Base-by-base conservation (phyloP, 192 early-diverging fungal genomes). In the Coemansia aciculifera region DNA sequence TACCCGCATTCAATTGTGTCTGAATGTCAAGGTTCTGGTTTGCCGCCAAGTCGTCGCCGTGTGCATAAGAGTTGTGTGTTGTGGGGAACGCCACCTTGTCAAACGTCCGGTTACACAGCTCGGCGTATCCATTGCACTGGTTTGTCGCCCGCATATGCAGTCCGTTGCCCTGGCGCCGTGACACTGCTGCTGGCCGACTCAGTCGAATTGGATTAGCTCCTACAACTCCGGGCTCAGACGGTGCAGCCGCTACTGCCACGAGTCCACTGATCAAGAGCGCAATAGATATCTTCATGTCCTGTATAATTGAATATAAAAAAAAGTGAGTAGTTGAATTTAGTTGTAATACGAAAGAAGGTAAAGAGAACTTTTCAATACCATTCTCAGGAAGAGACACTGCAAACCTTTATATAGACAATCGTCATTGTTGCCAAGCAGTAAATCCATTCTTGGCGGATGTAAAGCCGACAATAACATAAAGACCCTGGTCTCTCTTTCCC, bases 21-120 rank as follows among this genome's bases (percentile, higher is more conserved):
- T 63, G 62, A 37, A 93, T 88, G 31, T 84, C 66, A 59, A 82
- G 81, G 68, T 88, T 70, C 70, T 93, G 92, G 72, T 91, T 92
- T 13, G 88, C 87, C 10, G 87, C 77, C 31, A 86, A 79, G 15
- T 74, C 83, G 67, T 84, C 77, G 24, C 80, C 68, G 31, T 59
- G 77, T 29, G 88, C 85, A 72, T 81, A 91, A 2, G 91, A 86
- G 68, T 93, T 93, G 80, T 95, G 93, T 17, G 93, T 92, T 7
- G 87, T 86, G 2, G 87, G 75, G 43, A 84, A 89, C 0, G 90
- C 82, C 32, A 95, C 83, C 44, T 82, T 52, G 70, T 87, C 76
- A 66, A 89, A 93, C 11, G 80, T 69, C 68, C 84, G 85, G 54
- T 71, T 62, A 63, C 93, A 95, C 15, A 92, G 84, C 43, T 85